Evolutionary conservation across 495 filamentous ascomycete species (phyloP), one percentile per base, ranked within the genome.

Genomic region (Aspergillus hancockii): DNA sequence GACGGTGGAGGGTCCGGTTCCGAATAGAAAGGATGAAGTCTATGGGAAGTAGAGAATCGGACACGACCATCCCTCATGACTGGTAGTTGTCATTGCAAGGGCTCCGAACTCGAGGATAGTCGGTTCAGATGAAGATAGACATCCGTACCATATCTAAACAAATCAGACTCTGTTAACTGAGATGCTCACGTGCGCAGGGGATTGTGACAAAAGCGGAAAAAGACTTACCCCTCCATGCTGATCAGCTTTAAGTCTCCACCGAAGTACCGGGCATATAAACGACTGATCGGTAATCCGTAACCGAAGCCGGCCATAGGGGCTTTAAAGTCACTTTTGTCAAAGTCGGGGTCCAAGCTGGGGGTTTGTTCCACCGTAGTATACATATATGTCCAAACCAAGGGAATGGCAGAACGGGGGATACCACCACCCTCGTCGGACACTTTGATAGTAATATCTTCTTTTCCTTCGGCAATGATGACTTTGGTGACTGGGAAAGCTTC

Each of bases 331-430:
- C 90, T 97, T 78, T 97, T 96, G 75, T 98, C 93, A 74, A 98
- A 98, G 71, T 97, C 93, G 13, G 94, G 94, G 67, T 98, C 94
- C 49, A 98, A 79, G 66, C 85, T 95, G 6, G 94, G 94, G 4
- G 94, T 97, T 58, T 92, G 86, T 73, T 97, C 94, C 43, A 98
- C 93, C 10, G 94, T 98, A 19, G 94, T 98, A 67, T 98, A 98
- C 94, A 98, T 98, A 69, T 98, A 98, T 25, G 94, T 98, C 94
- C 94, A 98, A 16, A 98, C 94, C 8, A 98, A 81, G 10, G 95
- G 95, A 55, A 98, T 97, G 31, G 90, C 81, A 60, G 88, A 91
- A 55, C 94, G 83, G 0, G 93, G 91, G 25, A 98, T 97, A 45
- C 94, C 94, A 61, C 94, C 94, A 45, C 94, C 94, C 72, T 98